Evolutionary conservation across 2,329 filamentous ascomycete species (phyloP), one percentile per base, ranked within the genome.

Genomic region (Alternaria postmessia): DNA sequence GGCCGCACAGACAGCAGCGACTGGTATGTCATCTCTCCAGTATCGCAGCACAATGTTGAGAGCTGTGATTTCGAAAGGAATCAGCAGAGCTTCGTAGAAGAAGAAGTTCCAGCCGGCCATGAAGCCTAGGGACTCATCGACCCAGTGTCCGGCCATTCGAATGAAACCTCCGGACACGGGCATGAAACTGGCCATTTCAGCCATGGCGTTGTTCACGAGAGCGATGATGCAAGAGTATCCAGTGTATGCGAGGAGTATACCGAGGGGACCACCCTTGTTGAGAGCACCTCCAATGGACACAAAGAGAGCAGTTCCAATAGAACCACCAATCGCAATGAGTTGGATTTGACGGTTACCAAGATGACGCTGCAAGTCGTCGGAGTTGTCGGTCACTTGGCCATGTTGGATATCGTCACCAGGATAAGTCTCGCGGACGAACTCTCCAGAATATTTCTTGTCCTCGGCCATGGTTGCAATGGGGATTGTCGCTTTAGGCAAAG

Each of bases 81-180:
- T 83, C 1, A 85, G 75, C 9, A 85, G 57, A 2, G 82, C 79
- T 65, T 86, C 82, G 63, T 84, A 84, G 53, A 85, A 76, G 64
- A 84, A 84, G 66, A 85, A 81, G 56, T 84, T 85, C 81, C 81
- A 83, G 26, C 83, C 83, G 30, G 80, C 80, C 73, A 82, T 83
- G 68, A 90, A 89, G 34, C 87, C 87, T 84, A 67, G 77, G 9
- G 88, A 82, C n/a, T 89, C 87, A 72, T 90, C 88, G 9, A 87
- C 86, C 85, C 87, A 90, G 66, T 87, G 81, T 28, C 87, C 87
- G 5, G 87, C 87, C 69, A 89, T 82, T 61, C 88, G 86, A 64
- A 90, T 85, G 71, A 89, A 90, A 2, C 86, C 86, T 63, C 88
- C 87, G 42, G 82, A 84, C 47, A 90, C 83, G 24, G 88, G 88